Evolutionary conservation across 441 rosid genomes (phyloP), one percentile per base, ranked within the genome.

Genomic region (Arabidopsis hybrid): DNA sequence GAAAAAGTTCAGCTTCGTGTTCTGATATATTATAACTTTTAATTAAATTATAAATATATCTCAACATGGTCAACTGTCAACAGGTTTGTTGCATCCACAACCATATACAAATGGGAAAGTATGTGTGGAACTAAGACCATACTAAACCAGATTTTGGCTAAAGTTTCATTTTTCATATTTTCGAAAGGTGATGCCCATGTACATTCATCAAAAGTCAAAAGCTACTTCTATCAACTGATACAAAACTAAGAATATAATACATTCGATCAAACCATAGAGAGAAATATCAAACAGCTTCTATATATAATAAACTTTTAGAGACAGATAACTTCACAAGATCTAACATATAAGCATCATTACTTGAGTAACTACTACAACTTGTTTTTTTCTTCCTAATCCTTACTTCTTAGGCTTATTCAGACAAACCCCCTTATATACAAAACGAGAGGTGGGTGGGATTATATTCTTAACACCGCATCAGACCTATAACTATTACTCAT

Each of bases 401-500:
- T 49, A 50, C 56, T 74, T 32, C 59, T 57, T 38, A 9, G 2
- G n/a, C 39, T 67, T 74, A 74, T 63, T 43, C 39, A 74, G 46
- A 43, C 40, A 67, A 51, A 51, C 56, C 73, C 56, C 73, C 29
- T 49, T 74, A 67, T 57, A 50, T 46, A 65, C 58, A 73, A 45
- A 46, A 34, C 58, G 5, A 52, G 17, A 55, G 26, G 51, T 56
- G 21, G 14, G 5, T 56, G 52, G 34, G 51, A 1, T 46, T 47
- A 46, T 57, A 65, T 29, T 46, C 66, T 39, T 16, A 58, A 59
- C 72, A 59, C 16, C 66, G 60, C 67, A 50, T 51, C 47, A 50
- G 50, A 38, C 65, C 72, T 58, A 26, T 26, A 66, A 64, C 61
- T 50, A 66, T 32, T 32, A 61, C 38, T 74, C 57, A 67, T 63